These are phyloP conservation scores for Ganoderma sinense DNA, from an alignment of 1,284 basidiomycete genomes.

Conservation along the genomic window DNA sequence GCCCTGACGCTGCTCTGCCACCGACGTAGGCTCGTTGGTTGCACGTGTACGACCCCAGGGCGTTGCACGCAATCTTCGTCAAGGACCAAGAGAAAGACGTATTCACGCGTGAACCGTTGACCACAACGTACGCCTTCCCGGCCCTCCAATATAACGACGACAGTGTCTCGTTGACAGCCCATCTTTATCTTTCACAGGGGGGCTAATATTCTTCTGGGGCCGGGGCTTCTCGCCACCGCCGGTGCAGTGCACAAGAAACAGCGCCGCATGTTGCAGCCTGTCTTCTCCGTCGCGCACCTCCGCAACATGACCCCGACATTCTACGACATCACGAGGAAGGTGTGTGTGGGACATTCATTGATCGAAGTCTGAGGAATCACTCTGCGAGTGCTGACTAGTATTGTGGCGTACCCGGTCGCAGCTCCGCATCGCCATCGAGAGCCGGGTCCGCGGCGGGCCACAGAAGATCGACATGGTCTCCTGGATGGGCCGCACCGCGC, in stretches of 20 bases:
- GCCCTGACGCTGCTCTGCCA: neutral
- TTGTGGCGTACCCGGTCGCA: no score
- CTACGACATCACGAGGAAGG: slow-evolving; percentile 7
- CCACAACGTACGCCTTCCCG: neutral
- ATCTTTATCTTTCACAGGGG: neutral
- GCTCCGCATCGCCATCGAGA: slow-evolving; percentile 1
- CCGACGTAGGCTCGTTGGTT: neutral
- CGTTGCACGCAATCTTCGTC: slow-evolving; percentile 17
- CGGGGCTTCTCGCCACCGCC: slow-evolving; percentile 6
- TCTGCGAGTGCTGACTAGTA: no score
- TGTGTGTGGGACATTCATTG: no score
- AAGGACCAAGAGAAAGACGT: slow-evolving; percentile 17
- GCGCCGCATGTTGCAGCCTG: slow-evolving; percentile 18
- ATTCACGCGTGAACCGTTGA: neutral
- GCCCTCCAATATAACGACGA: neutral
- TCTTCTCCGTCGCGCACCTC: slow-evolving; percentile 17
- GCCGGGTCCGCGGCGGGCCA: neutral
- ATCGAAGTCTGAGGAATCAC: neutral
- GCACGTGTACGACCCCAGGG: slow-evolving; percentile 16
- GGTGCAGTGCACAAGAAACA: slow-evolving; percentile 11
- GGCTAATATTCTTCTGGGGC: neutral
- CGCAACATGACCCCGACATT: slow-evolving; percentile 13
- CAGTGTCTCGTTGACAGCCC: neutral
- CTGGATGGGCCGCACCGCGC: slow-evolving; percentile 39
- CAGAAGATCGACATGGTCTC: slow-evolving; percentile 35